Evolutionary conservation across 2,329 filamentous ascomycete species (phyloP), one percentile per base, ranked within the genome.

Genomic region (Berkeleyomyces basicola): DNA sequence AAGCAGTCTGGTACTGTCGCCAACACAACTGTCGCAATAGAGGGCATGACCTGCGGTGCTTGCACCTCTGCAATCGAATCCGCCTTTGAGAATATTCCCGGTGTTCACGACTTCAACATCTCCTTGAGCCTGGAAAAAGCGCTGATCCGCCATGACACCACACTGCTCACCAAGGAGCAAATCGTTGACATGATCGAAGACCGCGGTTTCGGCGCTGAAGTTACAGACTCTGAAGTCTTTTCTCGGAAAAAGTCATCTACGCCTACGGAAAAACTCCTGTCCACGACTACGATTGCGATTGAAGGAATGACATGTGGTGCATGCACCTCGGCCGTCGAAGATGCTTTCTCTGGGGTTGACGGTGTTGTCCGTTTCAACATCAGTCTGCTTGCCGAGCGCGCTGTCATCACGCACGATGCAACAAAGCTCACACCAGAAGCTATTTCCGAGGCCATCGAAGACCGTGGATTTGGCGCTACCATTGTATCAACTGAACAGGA

Each of bases 231-330:
- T 43, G 81, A 81, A 64, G 60, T 65, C 31, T 62, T 61, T 74
- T 78, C 65, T 74, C 79, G 61, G 69, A 71, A 33, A 14, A 53
- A 33, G n/a, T 7, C n/a, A 9, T 16, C 65, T 31, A 66, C 67
- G 40, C 66, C n/a, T 60, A 36, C 66, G 64, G 59, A 63, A 59
- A 72, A 70, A 65, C 68, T 71, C 63, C 69, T 81, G 3, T 78
- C 85, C 63, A 88, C 83, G 0, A 96, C 91, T 0, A 97, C 91
- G 0, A 80, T 99, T 16, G 84, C 88, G 3, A 88, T 99, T 62
- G 89, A 93, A 67, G 93, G 93, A 59, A 99, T 99, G 93, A 99
- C 93, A 1, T 97, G 93, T 71, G 92, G 92, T 31, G 90, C 93
- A 49, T 99, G 93, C 73, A 97, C 93, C 0, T 92, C 92, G 1